These are phyloP conservation scores for Geosmithia morbida DNA, from an alignment of 2,329 filamentous ascomycete species.

Conservation along the genomic window DNA sequence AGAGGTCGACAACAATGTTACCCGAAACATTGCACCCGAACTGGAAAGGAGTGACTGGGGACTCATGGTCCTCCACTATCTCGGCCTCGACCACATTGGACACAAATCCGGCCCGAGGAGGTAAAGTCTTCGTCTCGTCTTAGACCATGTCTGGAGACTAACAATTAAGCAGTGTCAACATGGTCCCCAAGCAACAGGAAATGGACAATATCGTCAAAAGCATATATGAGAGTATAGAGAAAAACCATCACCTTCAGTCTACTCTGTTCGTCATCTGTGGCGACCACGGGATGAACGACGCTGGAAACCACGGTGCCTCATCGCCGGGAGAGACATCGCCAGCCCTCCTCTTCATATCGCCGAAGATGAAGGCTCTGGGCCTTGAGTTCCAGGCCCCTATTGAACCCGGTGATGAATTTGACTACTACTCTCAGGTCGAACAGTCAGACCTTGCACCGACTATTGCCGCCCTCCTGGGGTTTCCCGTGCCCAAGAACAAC, in stretches of 20 bases:
- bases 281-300: slow-evolving; percentile 99
- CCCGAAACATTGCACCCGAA: slow-evolving; percentile 70
- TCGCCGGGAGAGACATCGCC: slow-evolving; percentile 89
- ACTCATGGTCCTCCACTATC: slow-evolving; percentile 85
- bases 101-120: slow-evolving; percentile 86
- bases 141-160: background rate
- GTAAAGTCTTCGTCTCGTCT: slow-evolving; percentile 23
- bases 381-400: slow-evolving; percentile 33
- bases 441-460: slow-evolving; percentile 92
- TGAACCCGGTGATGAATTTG: slow-evolving; percentile 52
- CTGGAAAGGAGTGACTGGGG: slow-evolving; percentile 73
- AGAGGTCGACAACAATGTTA: slow-evolving; percentile 96
- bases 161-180: slow-evolving; percentile 50
- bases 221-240: slow-evolving; percentile 65
- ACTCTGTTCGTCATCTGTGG: slow-evolving; percentile 79
- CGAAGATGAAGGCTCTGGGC: slow-evolving; percentile 53
- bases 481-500: slow-evolving; percentile 82
- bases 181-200: slow-evolving; percentile 84
- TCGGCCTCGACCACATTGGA: slow-evolving; percentile 92
- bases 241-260: slow-evolving; percentile 53
- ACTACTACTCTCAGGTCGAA: slow-evolving; percentile 75
- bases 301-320: slow-evolving; percentile 90
- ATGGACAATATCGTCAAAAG: slow-evolving; percentile 75
- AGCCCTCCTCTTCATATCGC: slow-evolving; percentile 80
- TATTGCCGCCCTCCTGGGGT: slow-evolving; percentile 69